phyloP scores from a whole-genome alignment of 352 stramenopile genomes.

The Saprolegnia parasitica region DNA sequence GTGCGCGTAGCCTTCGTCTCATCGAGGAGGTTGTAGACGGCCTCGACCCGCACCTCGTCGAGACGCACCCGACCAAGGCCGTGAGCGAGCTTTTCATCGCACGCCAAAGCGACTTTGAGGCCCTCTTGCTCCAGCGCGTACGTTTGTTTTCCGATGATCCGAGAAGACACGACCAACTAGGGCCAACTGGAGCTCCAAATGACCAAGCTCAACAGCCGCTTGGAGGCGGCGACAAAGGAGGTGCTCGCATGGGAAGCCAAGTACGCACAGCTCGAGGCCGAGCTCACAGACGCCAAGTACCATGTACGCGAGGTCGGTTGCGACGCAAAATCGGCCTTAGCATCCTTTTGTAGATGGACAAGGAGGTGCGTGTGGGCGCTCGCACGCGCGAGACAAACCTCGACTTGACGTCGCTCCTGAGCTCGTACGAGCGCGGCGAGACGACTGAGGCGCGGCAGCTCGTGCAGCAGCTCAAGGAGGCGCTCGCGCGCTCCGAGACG shows the following conservation, averaged over 20 bases:
- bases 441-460: conserved; percentile 34
- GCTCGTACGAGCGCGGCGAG: conserved; percentile 55
- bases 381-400: conserved; percentile 53
- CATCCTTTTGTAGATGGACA: conserved; percentile 5
- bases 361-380: not conserved
- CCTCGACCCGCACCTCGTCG: conserved; percentile 42
- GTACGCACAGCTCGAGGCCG: conserved; percentile 42
- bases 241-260: conserved; percentile 44
- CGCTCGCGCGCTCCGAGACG: conserved; percentile 46
- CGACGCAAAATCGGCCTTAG: not conserved
- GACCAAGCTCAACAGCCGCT: conserved; percentile 46
- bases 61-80: conserved; percentile 39
- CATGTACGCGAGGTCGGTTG: conserved; percentile 28
- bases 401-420: conserved; percentile 56
- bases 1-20: not conserved
- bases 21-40: conserved; percentile 3
- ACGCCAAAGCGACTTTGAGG: conserved; percentile 56
- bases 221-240: conserved; percentile 38
- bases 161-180: not conserved
- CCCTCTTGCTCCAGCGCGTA: conserved; percentile 52
- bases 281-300: conserved; percentile 38
- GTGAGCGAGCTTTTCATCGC: conserved; percentile 52
- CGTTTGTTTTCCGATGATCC: not conserved
- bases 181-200: conserved; percentile 46
- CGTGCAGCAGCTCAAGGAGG: conserved; percentile 43